Evolutionary conservation across 2,329 filamentous ascomycete species (phyloP).

Genomic region (Aaosphaeria arxii): DNA sequence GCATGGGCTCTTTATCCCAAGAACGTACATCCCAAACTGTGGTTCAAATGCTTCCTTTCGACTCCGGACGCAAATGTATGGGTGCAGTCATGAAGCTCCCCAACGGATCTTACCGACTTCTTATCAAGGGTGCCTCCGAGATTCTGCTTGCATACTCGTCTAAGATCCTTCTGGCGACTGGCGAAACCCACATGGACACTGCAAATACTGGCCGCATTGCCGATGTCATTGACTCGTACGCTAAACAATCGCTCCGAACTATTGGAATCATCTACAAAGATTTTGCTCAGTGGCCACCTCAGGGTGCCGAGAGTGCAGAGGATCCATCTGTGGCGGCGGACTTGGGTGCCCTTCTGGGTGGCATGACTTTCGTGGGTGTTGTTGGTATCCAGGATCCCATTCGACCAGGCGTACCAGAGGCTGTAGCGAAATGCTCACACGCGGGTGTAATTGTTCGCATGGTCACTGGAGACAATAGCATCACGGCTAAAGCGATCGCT

Average conservation of each 20-base stretch:
- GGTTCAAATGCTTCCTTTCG: conserved; percentile 53
- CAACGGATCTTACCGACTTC: conserved; percentile 46
- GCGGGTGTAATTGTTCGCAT: conserved; percentile 75
- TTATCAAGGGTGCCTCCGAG: conserved; percentile 59
- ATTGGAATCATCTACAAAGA: conserved; percentile 41
- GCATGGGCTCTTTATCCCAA: conserved; percentile 48
- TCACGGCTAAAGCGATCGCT: conserved; percentile 73
- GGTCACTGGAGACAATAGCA: conserved; percentile 77
- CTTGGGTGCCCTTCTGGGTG: conserved; percentile 65
- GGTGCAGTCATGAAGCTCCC: conserved; percentile 51
- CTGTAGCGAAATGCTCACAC: conserved; percentile 65
- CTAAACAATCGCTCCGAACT: conserved; percentile 39
- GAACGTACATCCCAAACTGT: conserved; percentile 46
- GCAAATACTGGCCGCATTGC: conserved; percentile 15
- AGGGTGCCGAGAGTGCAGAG: conserved; percentile 11
- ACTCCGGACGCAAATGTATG: conserved; percentile 56
- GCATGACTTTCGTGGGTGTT: conserved; percentile 66
- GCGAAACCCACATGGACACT: conserved; percentile 9
- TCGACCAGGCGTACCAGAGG: conserved; percentile 67
- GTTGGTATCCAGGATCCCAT: conserved; percentile 78
- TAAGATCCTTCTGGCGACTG: conserved; percentile 8
- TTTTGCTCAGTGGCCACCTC: conserved; percentile 38
- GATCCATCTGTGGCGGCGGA: conserved; percentile 38
- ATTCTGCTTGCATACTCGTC: conserved; percentile 46
- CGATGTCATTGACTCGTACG: conserved; percentile 34